Base-by-base conservation (phyloP, 352 stramenopile genomes). In the Phytophthora tubulina region DNA sequence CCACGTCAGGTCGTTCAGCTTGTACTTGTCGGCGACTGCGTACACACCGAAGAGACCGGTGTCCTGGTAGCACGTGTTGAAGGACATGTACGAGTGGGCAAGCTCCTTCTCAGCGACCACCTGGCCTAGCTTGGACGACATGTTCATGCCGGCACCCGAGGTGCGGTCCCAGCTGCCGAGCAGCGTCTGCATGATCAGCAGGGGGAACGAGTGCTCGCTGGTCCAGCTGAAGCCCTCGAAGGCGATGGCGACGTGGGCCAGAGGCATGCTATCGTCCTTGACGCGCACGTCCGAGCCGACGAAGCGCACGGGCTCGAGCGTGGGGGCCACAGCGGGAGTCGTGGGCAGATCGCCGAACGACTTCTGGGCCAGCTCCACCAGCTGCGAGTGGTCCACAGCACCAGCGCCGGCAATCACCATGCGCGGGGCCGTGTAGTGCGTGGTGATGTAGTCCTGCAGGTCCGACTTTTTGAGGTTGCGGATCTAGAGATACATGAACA, bases 51-150 rank as follows among this genome's bases (percentile, higher is more conserved):
- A 99, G 36, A 99, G 90, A 66, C 98, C 98, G 41, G 97, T 99
- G 82, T 99, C 98, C 86, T 99, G 99, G 92, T 99, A 99, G 87
- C 96, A 99, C 65, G 97, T 99, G 90, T 99, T 99, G 89, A 99
- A 99, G 32, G 97, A 98, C 79, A 97, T 98, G 84, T 99, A 98
- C 53, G 91, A 99, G 87, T 99, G 97, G 44, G 96, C 97, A 36
- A 99, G 85, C 79, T 99, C 96, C 76, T 98, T 92, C 73, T 97
- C 86, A 11, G 97, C 97, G 7, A 99, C 88, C 68, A 97, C 94
- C 82, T 99, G 93, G 63, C 97, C 98, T n/a, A 99, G 84, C 73
- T 98, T 96, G 38, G 92, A 99, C 60, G 95, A 96, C 76, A 97
- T 96, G 84, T 99, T 99, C 77, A 97, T 92, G 65, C 96, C 97